Evolutionary conservation across 108 stramenopile genomes (phyloP).

Genomic region (Fistulifera pelliculosa): DNA sequence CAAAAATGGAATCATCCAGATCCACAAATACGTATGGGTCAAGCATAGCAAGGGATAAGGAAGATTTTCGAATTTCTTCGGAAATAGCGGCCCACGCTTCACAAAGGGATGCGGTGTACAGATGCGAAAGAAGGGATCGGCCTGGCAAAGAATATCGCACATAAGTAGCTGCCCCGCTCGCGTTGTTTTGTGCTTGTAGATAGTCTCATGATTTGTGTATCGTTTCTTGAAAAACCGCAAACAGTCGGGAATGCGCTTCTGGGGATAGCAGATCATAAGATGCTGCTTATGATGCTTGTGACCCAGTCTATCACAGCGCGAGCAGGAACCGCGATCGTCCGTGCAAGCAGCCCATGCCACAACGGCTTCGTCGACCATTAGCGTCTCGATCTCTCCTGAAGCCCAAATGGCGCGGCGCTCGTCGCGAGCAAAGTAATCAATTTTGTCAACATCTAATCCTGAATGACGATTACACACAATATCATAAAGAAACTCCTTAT

Average conservation of each 20-base stretch:
- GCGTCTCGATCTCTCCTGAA: conserved; percentile 32
- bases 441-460: conserved; percentile 91
- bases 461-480: conserved; percentile 82
- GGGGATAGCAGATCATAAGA: conserved; percentile 83
- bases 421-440: conserved; percentile 91
- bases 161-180: conserved; percentile 65
- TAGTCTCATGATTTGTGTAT: conserved; percentile 53
- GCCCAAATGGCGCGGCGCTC: conserved; percentile 23
- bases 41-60: conserved; percentile 60
- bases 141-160: conserved; percentile 57
- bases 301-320: conserved; percentile 18
- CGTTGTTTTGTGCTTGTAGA: conserved; percentile 83
- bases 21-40: conserved; percentile 33
- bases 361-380: conserved; percentile 56
- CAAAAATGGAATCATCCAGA: conserved; percentile 52
- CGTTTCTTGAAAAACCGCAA: conserved; percentile 69
- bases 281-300: conserved; percentile 24
- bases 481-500: conserved; percentile 85
- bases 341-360: conserved; percentile 59
- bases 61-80: conserved; percentile 14
- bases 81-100: not conserved
- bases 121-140: conserved; percentile 54
- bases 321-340: conserved; percentile 37
- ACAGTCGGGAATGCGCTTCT: conserved; percentile 51
- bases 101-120: conserved; percentile 2